Conservation (phyloP, 140 eudicot genomes). For the Flaveria floridana region DNA sequence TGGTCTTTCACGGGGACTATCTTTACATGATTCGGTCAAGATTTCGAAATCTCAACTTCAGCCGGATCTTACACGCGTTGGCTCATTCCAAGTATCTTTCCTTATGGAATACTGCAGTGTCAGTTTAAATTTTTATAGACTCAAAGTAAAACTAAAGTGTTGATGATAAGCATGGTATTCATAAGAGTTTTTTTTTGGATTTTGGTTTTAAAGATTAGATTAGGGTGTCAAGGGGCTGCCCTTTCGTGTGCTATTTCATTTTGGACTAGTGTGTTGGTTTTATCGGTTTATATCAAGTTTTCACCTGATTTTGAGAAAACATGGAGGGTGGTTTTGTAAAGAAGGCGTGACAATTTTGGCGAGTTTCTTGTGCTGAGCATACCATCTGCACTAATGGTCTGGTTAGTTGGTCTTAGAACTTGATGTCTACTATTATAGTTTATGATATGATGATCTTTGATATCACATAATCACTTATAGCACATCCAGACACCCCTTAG, state of each 20-base stretch:
- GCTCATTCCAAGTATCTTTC: constrained; percentile 50
- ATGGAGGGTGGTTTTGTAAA: constrained; percentile 46
- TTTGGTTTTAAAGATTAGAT: constrained; percentile 30
- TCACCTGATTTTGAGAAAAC: constrained; percentile 44
- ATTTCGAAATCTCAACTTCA: constrained; percentile 37
- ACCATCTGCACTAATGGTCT: constrained; percentile 60
- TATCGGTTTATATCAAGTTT: constrained; percentile 41
- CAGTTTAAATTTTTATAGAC: constrained; percentile 49
- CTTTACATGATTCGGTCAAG: constrained; percentile 43
- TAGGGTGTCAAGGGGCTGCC: constrained; percentile 57
- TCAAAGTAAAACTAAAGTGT: constrained; percentile 39
- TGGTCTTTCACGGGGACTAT: constrained; percentile 34
- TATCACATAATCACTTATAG: background rate
- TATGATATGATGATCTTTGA: background rate
- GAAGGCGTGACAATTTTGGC: constrained; percentile 38
- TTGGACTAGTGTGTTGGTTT: constrained; percentile 45
- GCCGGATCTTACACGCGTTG: constrained; percentile 44
- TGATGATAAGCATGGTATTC: constrained; percentile 41
- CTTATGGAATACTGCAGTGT: constrained; percentile 52
- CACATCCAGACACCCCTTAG: background rate
- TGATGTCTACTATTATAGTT: background rate
- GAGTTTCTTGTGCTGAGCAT: constrained; percentile 41
- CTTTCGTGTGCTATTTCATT: constrained; percentile 41
- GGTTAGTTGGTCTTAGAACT: constrained; percentile 33
- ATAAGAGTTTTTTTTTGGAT: constrained; percentile 43